Conservation (phyloP, 768 basidiomycete genomes). For the Tulasnella sp. region DNA sequence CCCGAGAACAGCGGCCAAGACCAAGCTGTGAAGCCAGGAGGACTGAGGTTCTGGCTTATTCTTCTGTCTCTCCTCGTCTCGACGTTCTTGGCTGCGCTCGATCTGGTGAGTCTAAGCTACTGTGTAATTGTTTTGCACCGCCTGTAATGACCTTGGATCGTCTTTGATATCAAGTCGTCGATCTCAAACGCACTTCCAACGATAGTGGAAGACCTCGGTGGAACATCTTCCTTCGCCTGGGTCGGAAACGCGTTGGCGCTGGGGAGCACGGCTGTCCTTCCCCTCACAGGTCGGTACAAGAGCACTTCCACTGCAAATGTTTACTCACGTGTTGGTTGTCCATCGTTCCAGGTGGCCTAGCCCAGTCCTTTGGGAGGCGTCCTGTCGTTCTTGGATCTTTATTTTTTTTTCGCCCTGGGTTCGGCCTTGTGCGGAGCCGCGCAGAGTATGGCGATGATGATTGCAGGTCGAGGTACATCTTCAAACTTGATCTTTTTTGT, state of each 20-base stretch:
- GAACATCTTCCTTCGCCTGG: conserved; percentile 15
- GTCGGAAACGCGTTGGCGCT: conserved; percentile 18
- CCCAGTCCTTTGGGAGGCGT: conserved; percentile 28
- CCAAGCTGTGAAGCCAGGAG: neutral
- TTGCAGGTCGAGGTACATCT: conserved; percentile 16
- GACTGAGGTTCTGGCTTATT: conserved; percentile 7
- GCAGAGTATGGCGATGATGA: conserved; percentile 31
- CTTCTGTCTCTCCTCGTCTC: neutral
- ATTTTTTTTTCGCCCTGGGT: conserved; percentile 28
- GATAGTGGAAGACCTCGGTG: conserved; percentile 10
- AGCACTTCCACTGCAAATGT: neutral
- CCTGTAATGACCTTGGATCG: neutral
- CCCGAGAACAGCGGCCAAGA: neutral
- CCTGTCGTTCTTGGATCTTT: conserved; percentile 25
- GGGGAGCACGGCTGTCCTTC: conserved; percentile 25
- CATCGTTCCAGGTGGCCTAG: conserved; percentile 17
- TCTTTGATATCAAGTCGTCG: neutral
- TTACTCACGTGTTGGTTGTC: neutral
- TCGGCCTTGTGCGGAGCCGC: conserved; percentile 32
- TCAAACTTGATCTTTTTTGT: no score
- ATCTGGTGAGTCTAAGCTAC: neutral
- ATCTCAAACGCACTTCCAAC: conserved; percentile 14
- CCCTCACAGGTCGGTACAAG: conserved; percentile 26
- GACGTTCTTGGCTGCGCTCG: conserved; percentile 4
- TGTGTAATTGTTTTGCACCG: neutral